Evolutionary conservation across 1,284 basidiomycete species (phyloP), one percentile per base, ranked within the genome.

Genomic region (Exobasidium rhododendri): DNA sequence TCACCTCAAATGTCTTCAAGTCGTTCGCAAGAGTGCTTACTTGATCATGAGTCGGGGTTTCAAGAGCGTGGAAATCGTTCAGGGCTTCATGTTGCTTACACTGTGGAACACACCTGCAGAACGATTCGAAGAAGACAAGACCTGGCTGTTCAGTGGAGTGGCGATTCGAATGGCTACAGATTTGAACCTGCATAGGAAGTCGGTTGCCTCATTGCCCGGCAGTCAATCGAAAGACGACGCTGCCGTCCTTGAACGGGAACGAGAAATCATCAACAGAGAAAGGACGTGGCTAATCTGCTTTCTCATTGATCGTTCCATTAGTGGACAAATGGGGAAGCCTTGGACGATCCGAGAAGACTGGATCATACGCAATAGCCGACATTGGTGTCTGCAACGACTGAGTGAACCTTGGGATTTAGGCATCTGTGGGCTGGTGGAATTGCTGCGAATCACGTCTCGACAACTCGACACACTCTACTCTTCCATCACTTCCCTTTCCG

Each of bases 201-300:
- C 89, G 4, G 81, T 83, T 5, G 82, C 83, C 24, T 86, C 86
- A 71, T 84, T 81, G 35, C 74, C 77, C 20, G 71, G 73, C 49
- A 78, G 75, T 52, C 66, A 77, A 11, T 67, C 70, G 46, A 73
- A 74, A 2, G 79, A 81, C 44, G 75, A 76, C 28, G 67, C 70
- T 14, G 68, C 68, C 1, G 72, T 77, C 45, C 74, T 75, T 52
- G 71, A 87, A 17, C 86, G 89, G 66, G 89, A 89, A 75, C 84
- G 90, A 45, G 91, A 96, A 82, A 88, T 96, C 17, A 88, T 92
- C 80, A 97, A 96, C 80, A 85, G 94, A 47, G 94, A 97, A 80
- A 83, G 94, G 52, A 94, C 92, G 26, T 97, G 94, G 94, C 84
- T 94, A 58, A 81, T 94, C 66, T 96, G 92, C 79, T 97, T 91